phyloP scores from a whole-genome alignment of 768 basidiomycete species.

The Tricholoma saponaceum region DNA sequence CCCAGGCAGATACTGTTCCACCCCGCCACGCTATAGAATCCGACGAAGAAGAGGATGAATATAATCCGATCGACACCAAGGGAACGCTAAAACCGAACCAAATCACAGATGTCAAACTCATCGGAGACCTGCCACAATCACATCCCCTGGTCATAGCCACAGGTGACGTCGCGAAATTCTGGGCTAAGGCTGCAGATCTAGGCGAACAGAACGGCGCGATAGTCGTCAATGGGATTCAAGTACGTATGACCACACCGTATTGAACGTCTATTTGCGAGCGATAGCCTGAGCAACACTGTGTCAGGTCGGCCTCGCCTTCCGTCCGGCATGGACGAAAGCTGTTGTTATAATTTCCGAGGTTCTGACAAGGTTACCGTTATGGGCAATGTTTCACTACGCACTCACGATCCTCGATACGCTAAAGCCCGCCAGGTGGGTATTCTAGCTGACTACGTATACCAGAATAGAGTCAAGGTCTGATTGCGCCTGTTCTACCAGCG shows the following conservation, averaged over 20 bases:
- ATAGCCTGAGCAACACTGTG: background rate
- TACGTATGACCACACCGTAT: constrained; percentile 15
- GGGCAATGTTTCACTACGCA: constrained; percentile 47
- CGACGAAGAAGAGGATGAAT: constrained; percentile 65
- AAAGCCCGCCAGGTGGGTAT: constrained; percentile 41
- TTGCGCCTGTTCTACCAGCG: constrained; percentile 23
- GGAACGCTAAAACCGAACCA: constrained; percentile 14
- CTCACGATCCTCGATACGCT: constrained; percentile 35
- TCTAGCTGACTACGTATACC: background rate
- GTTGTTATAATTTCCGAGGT: constrained; percentile 52
- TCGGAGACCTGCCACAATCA: constrained; percentile 27
- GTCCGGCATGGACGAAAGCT: constrained; percentile 42
- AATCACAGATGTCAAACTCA: constrained; percentile 32
- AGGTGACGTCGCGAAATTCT: constrained; percentile 41
- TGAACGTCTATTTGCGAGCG: too few species aligned
- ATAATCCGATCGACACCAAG: constrained; percentile 33
- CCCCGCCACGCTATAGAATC: constrained; percentile 63
- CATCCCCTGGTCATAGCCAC: constrained; percentile 40
- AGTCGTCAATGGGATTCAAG: constrained; percentile 42
- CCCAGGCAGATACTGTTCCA: constrained; percentile 50
- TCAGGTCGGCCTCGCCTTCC: constrained; percentile 51
- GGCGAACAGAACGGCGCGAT: constrained; percentile 49
- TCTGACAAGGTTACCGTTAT: constrained; percentile 43
- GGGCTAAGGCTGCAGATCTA: constrained; percentile 48
- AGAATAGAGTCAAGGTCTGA: background rate